phyloP scores from a whole-genome alignment of 164 flowering plant genomes.

The Sedum album region DNA sequence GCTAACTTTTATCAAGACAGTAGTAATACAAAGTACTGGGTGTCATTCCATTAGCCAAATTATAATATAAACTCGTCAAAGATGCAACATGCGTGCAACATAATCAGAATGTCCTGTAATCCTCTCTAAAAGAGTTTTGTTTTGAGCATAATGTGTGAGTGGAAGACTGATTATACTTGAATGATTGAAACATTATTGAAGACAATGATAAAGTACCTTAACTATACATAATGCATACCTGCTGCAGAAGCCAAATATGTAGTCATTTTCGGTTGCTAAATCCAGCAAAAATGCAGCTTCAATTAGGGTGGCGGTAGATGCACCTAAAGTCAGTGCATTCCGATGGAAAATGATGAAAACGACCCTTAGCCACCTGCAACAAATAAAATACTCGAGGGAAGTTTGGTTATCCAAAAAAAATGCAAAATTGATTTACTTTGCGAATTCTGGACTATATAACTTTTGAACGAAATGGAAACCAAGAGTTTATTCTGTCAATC shows the following conservation, averaged over 20 bases:
- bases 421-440: too few relatives aligned
- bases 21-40: neutral
- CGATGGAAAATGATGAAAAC: too few relatives aligned
- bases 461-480: too few relatives aligned
- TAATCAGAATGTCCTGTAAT: neutral
- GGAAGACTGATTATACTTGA: neutral
- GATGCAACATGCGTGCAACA: neutral
- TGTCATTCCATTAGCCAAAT: constrained; percentile 3
- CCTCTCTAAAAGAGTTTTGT: neutral
- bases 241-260: neutral
- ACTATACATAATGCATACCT: neutral
- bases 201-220: neutral
- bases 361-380: too few relatives aligned
- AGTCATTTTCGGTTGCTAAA: neutral
- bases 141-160: neutral
- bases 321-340: too few relatives aligned
- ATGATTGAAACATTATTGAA: neutral
- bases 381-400: too few relatives aligned
- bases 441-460: too few relatives aligned
- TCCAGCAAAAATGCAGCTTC: too few relatives aligned
- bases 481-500: too few relatives aligned
- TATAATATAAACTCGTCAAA: neutral
- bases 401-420: too few relatives aligned
- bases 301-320: too few relatives aligned
- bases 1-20: neutral